Evolutionary conservation across 805 yeast genomes (phyloP), one percentile per base, ranked within the genome.

Genomic region (Peterozyma toletana): DNA sequence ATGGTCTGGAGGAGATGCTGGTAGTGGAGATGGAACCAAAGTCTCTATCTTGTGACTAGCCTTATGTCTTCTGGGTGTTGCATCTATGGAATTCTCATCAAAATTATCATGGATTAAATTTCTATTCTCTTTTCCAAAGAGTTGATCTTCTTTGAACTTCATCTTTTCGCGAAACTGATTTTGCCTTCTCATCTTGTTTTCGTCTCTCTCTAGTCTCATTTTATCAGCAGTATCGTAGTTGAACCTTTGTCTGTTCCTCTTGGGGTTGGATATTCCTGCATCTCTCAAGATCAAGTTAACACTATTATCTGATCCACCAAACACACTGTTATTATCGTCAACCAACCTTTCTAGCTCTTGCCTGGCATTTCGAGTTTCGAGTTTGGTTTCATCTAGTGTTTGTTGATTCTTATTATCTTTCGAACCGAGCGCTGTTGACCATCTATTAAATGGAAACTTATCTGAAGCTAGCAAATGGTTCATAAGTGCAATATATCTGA

Each of bases 21-120:
- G 46, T n/a, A 43, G 36, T 11, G 46, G 46, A 3, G 46, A 43
- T 11, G 46, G 42, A 14, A n/a, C 27, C 29, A 39, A 43, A 9
- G 11, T n/a, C 14, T 13, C 16, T 7, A 21, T 21, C 27, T 21
- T 15, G 18, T 18, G 11, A 27, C 21, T 27, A 14, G 35, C 39
- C 11, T 15, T 9, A 13, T 35, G 40, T 18, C 36, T 43, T 30
- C 46, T 34, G 42, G 36, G 35, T 4, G 37, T 27, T 3, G 46
- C 46, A 35, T 43, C 46, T n/a, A 43, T 43, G 2, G 42, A 39
- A 4, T 37, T 35, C 7, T 33, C 42, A 7, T 9, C 9, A 15
- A 35, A 34, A 13, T n/a, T 14, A 16, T 17, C 16, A 14, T 33
- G 30, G 21, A 18, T 16, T 16, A 14, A 13, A 9, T 17, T 14